Conservation (phyloP, 2,329 filamentous ascomycete genomes). For the Ophiocordyceps sinensis region DNA sequence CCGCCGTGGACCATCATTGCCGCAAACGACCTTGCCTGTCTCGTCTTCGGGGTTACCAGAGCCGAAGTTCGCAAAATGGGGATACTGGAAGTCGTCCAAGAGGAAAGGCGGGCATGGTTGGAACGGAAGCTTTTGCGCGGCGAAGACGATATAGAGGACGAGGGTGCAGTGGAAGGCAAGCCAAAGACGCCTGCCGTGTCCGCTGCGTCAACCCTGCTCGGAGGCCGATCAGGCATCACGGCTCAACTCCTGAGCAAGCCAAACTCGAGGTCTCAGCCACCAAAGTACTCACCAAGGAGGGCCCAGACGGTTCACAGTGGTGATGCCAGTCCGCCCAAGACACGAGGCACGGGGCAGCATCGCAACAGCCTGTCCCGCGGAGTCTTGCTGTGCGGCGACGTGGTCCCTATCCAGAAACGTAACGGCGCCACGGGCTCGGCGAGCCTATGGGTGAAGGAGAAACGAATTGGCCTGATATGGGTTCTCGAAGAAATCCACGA, state of each 20-base stretch:
- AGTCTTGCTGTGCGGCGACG: constrained; percentile 86
- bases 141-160: constrained; percentile 18
- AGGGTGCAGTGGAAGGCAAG: constrained; percentile 17
- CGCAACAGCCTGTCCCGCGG: constrained; percentile 66
- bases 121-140: constrained; percentile 62
- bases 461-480: constrained; percentile 87
- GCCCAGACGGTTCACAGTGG: constrained; percentile 50
- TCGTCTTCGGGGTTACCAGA: constrained; percentile 98
- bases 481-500: constrained; percentile 96
- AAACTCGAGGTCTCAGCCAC: constrained; percentile 40
- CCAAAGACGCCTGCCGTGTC: constrained; percentile 22
- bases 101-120: constrained; percentile 79
- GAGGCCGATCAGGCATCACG: constrained; percentile 63
- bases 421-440: constrained; percentile 86
- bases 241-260: constrained; percentile 80
- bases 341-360: constrained; percentile 43
- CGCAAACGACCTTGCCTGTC: constrained; percentile 88
- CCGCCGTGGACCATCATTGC: constrained; percentile 92
- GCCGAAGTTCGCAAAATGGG: constrained; percentile 89
- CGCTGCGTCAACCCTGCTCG: constrained; percentile 41
- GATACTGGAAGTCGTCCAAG: constrained; percentile 85
- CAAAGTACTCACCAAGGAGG: constrained; percentile 37
- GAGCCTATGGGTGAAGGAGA: constrained; percentile 97
- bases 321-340: constrained; percentile 38
- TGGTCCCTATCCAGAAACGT: constrained; percentile 94